These are phyloP conservation scores for Globisporangium mamillatum DNA, from an alignment of 352 stramenopile species.

Conservation along the genomic window DNA sequence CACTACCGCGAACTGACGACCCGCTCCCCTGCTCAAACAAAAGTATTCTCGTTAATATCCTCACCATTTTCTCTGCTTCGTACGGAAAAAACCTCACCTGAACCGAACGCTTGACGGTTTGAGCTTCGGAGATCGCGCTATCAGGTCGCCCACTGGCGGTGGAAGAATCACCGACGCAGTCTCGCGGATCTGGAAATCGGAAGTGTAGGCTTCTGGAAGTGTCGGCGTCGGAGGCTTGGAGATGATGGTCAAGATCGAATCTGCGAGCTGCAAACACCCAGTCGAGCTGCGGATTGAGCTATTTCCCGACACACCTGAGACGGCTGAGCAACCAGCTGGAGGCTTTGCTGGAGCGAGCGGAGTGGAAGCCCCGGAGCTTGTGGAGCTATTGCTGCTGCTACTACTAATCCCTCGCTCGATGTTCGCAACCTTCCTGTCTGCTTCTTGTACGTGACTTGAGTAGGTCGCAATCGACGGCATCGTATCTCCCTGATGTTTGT, in stretches of 20 bases:
- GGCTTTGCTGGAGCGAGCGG: conserved; percentile 1
- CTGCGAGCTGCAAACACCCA: conserved; percentile 8
- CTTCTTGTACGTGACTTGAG: neutral
- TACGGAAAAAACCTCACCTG: conserved; percentile 22
- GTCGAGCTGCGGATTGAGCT: neutral
- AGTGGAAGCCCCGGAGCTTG: neutral
- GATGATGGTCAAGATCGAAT: conserved; percentile 8
- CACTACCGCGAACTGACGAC: conserved; percentile 55
- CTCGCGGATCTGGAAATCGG: conserved; percentile 9
- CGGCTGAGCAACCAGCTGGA: neutral
- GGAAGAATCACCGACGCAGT: conserved; percentile 32
- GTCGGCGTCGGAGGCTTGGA: conserved; percentile 25
- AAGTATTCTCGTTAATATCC: neutral
- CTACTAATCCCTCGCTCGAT: conserved; percentile 3
- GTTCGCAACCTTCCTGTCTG: conserved; percentile 2
- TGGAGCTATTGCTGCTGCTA: conserved; percentile 6
- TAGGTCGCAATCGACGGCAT: conserved; percentile 8
- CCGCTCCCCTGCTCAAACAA: conserved; percentile 32
- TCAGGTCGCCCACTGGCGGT: conserved; percentile 36
- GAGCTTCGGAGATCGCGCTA: conserved; percentile 45
- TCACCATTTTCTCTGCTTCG: neutral
- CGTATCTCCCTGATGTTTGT: neutral
- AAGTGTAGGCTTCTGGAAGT: conserved; percentile 18
- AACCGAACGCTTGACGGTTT: conserved; percentile 42
- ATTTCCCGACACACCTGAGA: no score